phyloP scores from a whole-genome alignment of 371 early-diverging fungal genomes.

The Apophysomyces sp. region DNA sequence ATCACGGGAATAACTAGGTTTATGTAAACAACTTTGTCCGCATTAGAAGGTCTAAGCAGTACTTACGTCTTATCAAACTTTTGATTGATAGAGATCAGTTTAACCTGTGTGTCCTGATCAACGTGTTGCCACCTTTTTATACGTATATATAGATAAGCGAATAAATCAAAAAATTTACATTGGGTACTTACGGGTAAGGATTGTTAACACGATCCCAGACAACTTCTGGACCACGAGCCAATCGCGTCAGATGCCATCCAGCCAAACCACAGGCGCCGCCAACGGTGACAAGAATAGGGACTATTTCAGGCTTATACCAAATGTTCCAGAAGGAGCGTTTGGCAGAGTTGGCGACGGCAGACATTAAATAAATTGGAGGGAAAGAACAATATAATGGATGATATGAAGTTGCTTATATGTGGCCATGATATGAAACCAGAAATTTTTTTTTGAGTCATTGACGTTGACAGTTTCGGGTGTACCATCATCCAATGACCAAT shows the following conservation, averaged over 20 bases:
- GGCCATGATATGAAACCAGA: too few species aligned
- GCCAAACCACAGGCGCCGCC: conserved; percentile 51
- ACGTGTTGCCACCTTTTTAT: conserved; percentile 59
- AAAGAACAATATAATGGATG: too few species aligned
- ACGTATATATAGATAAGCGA: too few species aligned
- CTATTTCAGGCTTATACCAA: conserved; percentile 37
- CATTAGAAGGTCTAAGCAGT: neutral
- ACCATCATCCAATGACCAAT: too few species aligned
- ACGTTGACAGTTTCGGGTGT: too few species aligned
- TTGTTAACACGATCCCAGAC: conserved; percentile 54
- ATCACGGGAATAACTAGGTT: conserved; percentile 27
- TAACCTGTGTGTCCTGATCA: conserved; percentile 51
- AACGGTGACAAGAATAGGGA: conserved; percentile 13
- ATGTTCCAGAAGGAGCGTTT: conserved; percentile 41
- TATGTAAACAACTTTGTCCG: too few species aligned
- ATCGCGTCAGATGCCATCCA: conserved; percentile 48
- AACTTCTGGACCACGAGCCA: conserved; percentile 51
- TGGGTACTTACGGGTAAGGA: conserved; percentile 58
- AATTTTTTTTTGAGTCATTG: too few species aligned
- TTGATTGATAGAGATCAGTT: conserved; percentile 54
- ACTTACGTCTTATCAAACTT: conserved; percentile 52
- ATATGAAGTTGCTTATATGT: too few species aligned
- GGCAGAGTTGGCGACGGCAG: too few species aligned
- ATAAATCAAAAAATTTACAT: too few species aligned
- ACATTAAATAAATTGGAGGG: too few species aligned